These are phyloP conservation scores for Penicillium sp. DNA, from an alignment of 2,329 filamentous ascomycete species.

Conservation along the genomic window DNA sequence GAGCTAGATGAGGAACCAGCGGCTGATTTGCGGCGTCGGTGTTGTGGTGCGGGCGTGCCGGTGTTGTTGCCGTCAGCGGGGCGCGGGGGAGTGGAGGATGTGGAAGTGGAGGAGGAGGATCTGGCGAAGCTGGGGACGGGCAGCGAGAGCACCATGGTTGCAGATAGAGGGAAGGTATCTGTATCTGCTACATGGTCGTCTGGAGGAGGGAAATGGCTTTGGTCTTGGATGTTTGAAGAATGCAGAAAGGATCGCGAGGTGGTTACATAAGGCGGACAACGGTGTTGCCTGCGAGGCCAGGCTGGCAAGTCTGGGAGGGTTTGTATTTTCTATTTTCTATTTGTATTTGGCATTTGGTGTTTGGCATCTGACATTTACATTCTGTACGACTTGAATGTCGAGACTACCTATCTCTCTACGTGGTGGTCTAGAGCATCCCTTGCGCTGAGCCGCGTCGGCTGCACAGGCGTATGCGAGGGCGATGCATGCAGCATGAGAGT, in stretches of 20 bases:
- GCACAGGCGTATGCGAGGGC: neutral
- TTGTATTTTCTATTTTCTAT: too few relatives aligned
- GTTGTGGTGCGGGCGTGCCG: conserved; percentile 17
- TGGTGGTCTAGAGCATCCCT: conserved; percentile 4
- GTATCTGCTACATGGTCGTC: conserved; percentile 38
- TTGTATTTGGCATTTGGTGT: too few relatives aligned
- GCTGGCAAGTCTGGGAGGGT: too few relatives aligned
- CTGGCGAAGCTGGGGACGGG: conserved; percentile 41
- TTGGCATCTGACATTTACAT: too few relatives aligned
- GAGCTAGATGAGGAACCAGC: conserved; percentile 19
- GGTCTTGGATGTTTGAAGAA: neutral
- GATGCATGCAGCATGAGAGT: too few relatives aligned
- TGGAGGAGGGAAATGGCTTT: conserved; percentile 1
- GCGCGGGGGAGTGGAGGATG: conserved; percentile 33
- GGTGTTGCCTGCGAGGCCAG: neutral
- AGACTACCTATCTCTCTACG: too few relatives aligned
- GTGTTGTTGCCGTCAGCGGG: conserved; percentile 22
- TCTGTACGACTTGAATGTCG: too few relatives aligned
- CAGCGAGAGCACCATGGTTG: conserved; percentile 46
- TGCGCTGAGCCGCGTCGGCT: neutral
- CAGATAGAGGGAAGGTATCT: conserved; percentile 9
- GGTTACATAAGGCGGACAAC: conserved; percentile 9
- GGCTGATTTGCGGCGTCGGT: conserved; percentile 18
- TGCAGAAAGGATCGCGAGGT: neutral
- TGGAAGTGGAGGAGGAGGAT: conserved; percentile 21